Base-by-base conservation (phyloP, 73 alveolate genomes). In the Breviolum minutum region DNA sequence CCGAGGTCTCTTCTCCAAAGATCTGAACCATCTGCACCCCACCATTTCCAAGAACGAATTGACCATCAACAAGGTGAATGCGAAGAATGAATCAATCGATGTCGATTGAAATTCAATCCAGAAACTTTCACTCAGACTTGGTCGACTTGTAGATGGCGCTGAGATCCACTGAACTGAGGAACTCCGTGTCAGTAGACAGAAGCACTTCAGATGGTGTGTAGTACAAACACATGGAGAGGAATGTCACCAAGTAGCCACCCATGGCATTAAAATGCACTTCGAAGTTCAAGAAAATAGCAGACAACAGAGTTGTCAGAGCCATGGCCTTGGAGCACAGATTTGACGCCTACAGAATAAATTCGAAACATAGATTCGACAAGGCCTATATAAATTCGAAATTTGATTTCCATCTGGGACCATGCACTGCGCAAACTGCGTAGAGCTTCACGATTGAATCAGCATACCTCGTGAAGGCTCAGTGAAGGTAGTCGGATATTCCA, bases 401-500 rank as follows among this genome's bases (percentile, higher is more conserved):
- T 22, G 76, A n/a, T n/a, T 8, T 26, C 12, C 71, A 24, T 17
- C 69, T 86, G 63, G n/a, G 90, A 68, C 81, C 68, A 27, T 19
- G 66, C 54, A 61, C 98, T 7, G 98, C 98, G 9, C 81, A 40
- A 30, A 92, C 98, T 19, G 98, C 98, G 16, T 92, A 76, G 32
- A 92, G 98, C 68, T 92, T 92, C 48, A 92, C 98, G 24, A 92
- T 92, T 32, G 98, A 92, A 61, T 92, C 98, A 20, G 98, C 98
- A 92, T 92, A 92, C 98, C 98, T 92, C 62, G 30, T 7, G n/a
- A 14, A 26, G 63, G 7, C 69, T 13, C 0, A 68, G 8, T 40
- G 54, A 40, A 40, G 54, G 54, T 40, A 40, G 54, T 40, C 54
- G 54, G 54, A 40, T 40, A 40, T 40, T 40, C 54, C 54, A 40